Conservation (phyloP, 129 eudicot species). For the carrot (Daucus carota) region DNA sequence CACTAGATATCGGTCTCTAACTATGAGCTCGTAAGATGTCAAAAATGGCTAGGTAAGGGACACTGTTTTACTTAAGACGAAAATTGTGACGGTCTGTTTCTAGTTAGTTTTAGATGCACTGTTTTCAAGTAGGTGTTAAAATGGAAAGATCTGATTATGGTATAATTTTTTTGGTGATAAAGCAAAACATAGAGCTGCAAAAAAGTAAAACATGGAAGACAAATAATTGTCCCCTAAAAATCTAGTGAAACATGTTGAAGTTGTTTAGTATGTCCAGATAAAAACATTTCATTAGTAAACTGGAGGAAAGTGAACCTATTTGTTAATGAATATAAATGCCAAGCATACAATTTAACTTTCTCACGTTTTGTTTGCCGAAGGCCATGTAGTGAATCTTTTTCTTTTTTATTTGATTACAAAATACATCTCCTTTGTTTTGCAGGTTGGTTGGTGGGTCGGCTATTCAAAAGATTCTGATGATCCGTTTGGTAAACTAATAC, state of each 20-base stretch:
- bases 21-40: background rate
- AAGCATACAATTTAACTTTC: background rate
- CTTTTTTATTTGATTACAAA: background rate
- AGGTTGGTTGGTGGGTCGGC: constrained; percentile 99
- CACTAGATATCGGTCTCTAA: background rate
- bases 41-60: background rate
- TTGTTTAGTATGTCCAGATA: background rate
- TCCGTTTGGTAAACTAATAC: constrained; percentile 86
- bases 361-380: background rate
- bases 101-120: too few species aligned
- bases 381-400: background rate
- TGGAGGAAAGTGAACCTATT: background rate
- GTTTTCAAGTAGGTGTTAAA: background rate
- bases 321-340: background rate
- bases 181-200: background rate
- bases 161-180: background rate
- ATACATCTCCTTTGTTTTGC: constrained; percentile 15
- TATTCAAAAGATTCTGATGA: constrained; percentile 83
- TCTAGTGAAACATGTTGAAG: background rate
- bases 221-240: background rate
- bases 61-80: too few species aligned
- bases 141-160: background rate
- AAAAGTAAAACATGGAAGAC: background rate
- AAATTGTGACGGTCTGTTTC: too few species aligned
- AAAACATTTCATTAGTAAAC: background rate